phyloP scores from a whole-genome alignment of 2,329 filamentous ascomycete genomes.

The Diplodia seriata region DNA sequence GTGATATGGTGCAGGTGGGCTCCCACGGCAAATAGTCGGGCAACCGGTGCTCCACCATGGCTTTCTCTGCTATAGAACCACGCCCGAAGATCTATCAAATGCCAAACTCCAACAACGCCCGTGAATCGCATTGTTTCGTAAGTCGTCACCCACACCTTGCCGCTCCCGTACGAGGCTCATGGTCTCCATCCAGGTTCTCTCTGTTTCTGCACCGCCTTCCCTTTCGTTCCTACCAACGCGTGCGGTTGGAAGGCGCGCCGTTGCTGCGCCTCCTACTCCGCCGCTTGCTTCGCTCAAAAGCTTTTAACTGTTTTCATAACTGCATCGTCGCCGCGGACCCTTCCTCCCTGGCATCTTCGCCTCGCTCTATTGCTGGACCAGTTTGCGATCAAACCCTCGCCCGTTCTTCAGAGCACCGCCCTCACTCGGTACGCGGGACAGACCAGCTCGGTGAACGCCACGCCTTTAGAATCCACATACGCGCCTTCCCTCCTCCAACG shows the following conservation, averaged over 20 bases:
- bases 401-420: not conserved
- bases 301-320: not conserved
- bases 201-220: not conserved
- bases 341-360: not conserved
- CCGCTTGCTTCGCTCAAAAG: not conserved
- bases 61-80: not conserved
- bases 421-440: not conserved
- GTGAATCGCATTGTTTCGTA: conserved; percentile 14
- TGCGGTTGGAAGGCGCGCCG: not conserved
- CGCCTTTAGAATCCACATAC: not conserved
- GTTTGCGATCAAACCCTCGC: not conserved
- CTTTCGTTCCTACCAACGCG: not conserved
- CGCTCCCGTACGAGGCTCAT: not conserved
- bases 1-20: not conserved
- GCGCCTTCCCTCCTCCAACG: not conserved
- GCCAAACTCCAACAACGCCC: not conserved
- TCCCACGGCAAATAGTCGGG: not conserved
- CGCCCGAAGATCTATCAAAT: not conserved
- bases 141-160: not conserved
- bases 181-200: not conserved
- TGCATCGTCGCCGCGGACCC: not conserved
- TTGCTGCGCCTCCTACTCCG: conserved; percentile 3
- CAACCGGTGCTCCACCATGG: not conserved
- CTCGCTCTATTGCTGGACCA: not conserved
- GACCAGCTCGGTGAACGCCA: not conserved